Evolutionary conservation across 2,329 filamentous ascomycete species (phyloP).

Genomic region (Sporothrix dimorphospora): DNA sequence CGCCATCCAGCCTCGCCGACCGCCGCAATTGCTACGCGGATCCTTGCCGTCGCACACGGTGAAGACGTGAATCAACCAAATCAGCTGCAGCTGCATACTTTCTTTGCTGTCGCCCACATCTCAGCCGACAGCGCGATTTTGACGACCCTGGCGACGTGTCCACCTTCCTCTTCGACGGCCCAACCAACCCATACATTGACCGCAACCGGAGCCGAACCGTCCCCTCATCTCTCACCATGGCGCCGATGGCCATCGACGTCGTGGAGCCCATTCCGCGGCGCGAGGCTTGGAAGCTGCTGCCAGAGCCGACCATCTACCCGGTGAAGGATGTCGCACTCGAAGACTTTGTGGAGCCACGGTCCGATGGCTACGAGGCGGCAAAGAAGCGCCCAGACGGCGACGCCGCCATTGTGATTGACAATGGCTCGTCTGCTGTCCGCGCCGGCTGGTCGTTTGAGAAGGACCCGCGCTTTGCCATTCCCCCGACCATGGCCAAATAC

Average conservation of each 20-base stretch:
- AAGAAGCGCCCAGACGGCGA: constrained; percentile 55
- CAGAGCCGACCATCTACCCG: constrained; percentile 61
- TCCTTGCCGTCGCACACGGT: constrained; percentile 6
- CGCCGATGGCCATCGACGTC: constrained; percentile 57
- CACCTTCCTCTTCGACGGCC: background rate
- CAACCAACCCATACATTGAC: background rate
- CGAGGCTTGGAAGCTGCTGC: constrained; percentile 50
- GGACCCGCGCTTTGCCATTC: constrained; percentile 75
- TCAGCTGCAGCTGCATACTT: background rate
- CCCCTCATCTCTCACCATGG: constrained; percentile 44
- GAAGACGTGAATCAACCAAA: background rate
- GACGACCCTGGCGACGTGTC: background rate
- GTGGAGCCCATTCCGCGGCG: constrained; percentile 48
- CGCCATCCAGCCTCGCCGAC: background rate
- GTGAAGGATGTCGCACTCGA: constrained; percentile 66
- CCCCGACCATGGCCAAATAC: constrained; percentile 92
- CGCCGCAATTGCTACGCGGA: background rate
- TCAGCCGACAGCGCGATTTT: background rate
- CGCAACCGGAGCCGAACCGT: background rate
- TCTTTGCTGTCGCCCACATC: background rate
- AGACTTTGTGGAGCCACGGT: constrained; percentile 55
- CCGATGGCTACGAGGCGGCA: constrained; percentile 73
- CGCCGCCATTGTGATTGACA: constrained; percentile 7
- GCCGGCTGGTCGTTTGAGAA: constrained; percentile 95
- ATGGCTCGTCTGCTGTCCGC: constrained; percentile 80